phyloP scores from a whole-genome alignment of 352 stramenopile species.

The Phytophthora constricta region DNA sequence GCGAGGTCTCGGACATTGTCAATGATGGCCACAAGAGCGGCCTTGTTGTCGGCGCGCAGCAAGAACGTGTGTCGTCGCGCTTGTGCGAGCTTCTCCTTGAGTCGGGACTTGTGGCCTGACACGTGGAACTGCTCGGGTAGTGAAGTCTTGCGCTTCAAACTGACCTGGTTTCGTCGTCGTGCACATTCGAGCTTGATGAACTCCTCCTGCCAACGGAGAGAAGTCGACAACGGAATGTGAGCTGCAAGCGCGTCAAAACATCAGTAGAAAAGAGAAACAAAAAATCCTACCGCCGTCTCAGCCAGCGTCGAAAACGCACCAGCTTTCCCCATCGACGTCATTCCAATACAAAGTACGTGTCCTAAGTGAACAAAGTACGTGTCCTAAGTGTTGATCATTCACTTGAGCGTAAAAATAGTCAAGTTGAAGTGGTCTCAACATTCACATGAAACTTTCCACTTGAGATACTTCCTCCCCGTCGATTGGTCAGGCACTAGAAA shows the following conservation, averaged over 20 bases:
- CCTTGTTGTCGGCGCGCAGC: constrained; percentile 55
- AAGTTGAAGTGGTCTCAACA: no score
- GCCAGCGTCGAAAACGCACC: constrained; percentile 44
- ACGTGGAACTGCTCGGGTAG: constrained; percentile 60
- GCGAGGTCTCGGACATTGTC: constrained; percentile 50
- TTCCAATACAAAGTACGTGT: no score
- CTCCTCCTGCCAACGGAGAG: constrained; percentile 66
- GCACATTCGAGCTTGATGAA: constrained; percentile 65
- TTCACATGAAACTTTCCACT: background rate
- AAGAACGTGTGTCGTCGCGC: constrained; percentile 58
- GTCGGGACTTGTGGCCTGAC: constrained; percentile 37
- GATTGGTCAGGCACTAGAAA: no score
- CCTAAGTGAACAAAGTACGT: no score
- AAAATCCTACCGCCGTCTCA: constrained; percentile 38
- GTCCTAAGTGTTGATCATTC: no score
- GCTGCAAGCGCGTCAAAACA: background rate
- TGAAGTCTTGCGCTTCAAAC: constrained; percentile 47
- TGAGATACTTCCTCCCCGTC: no score
- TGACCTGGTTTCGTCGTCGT: constrained; percentile 53
- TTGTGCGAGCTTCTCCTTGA: constrained; percentile 58
- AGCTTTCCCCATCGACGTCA: constrained; percentile 11
- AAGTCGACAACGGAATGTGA: background rate
- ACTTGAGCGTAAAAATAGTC: no score
- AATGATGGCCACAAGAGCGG: constrained; percentile 47
- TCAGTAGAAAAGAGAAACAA: background rate